Base-by-base conservation (phyloP, 371 early-diverging fungal species). In the Mucor plumbeus region DNA sequence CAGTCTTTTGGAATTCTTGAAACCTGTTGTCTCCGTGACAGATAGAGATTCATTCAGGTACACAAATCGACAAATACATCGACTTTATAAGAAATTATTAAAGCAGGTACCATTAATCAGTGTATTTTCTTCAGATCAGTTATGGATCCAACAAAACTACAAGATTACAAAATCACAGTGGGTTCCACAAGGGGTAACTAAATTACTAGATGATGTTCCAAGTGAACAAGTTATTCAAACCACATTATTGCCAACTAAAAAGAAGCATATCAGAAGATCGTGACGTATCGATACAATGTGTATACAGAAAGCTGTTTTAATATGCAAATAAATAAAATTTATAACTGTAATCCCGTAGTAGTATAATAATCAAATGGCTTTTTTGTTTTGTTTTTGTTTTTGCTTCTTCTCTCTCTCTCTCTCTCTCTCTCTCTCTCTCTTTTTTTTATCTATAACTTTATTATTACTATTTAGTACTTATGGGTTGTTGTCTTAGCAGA, bases 21-120 rank as follows among this genome's bases (percentile, higher is more conserved):
- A 59, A 11, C 26, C 50, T 21, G 11, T n/a, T 19, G 50, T 13
- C 11, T 44, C 44, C 5, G 26, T 21, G 26, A 26, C 19, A 50
- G 50, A 44, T 26, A 50, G 11, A 50, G 11, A 26, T 19, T 11
- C 21, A 26, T 50, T 50, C 50, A 50, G 50, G 50, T 50, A 50
- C 53, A 35, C 55, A 53, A 15, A 65, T 21, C 50, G 80, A 55
- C 53, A 71, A 47, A 61, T 66, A 41, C 63, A 66, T 35, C 63
- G 78, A 14, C 26, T 73, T n/a, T 82, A 82, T 55, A 63, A 64
- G 21, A 48, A 69, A 14, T 39, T 82, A 3, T 43, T 82, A 1
- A 7, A n/a, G 1, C 17, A 76, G 17, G 38, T 80, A n/a, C 80
- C 83, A 0, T 58, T 75, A 3, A 61, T 77, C 1, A 36, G 61